Base-by-base conservation (phyloP, 257 asterid genomes). In the Solanum pimpinellifolium region DNA sequence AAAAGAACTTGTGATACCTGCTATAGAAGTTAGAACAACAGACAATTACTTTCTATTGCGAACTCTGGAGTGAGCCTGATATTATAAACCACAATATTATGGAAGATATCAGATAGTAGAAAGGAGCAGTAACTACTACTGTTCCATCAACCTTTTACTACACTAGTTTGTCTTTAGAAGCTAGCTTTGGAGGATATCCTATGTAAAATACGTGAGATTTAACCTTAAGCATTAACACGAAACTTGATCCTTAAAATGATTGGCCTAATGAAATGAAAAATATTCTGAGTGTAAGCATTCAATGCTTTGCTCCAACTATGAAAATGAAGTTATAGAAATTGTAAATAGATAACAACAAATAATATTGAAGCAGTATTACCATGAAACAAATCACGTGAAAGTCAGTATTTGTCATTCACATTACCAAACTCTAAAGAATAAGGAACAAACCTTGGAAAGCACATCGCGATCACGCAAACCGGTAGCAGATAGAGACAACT, bases 401-500 rank as follows among this genome's bases (percentile, higher is more conserved):
- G 31, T 47, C 85, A 11, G 20, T 31, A 33, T 81, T 81, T 49
- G 18, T 49, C 47, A 49, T 81, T 49, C 31, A 81, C 69, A 81
- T 49, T 81, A 52, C 46, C 25, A 27, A 47, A 80, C 84, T 80
- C 41, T 27, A 80, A 80, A 6, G 20, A 81, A 16, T 31, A 81
- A 81, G 69, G 85, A 82, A 89, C 99, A 86, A 87, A 97, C 99
- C 99, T 97, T 97, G 87, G 99, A 96, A 89, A 97, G 94, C 88
- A 95, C 94, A 91, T 97, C 99, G 83, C 91, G 94, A 89, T 97
- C 98, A 44, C 93, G 96, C 91, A 97, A 93, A 88, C 92, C 91
- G 77, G 94, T 85, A 83, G 98, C 99, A 88, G 98, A 96, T 83
- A 97, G 91, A 89, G 99, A 96, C 68, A 97, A 90, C 99, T 97